phyloP scores from a whole-genome alignment of 495 filamentous ascomycete species.

The Venustampulla echinocandica region DNA sequence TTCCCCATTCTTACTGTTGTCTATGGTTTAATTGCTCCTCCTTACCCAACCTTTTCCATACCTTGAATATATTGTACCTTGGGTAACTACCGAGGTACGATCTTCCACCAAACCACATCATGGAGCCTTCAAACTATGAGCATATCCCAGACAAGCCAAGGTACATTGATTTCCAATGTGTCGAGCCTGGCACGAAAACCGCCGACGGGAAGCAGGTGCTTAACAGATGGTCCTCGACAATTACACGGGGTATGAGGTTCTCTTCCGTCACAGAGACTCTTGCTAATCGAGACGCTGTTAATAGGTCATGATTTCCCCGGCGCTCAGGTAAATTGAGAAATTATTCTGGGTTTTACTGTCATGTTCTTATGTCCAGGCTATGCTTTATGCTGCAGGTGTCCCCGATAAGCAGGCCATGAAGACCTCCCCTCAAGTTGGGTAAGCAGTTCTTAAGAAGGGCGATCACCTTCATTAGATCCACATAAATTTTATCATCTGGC shows the following conservation, averaged over 20 bases:
- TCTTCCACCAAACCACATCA: slow-evolving; percentile 5
- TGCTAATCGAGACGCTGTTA: too few relatives aligned
- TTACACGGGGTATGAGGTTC: slow-evolving; percentile 41
- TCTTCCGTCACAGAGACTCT: neutral
- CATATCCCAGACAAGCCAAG: slow-evolving; percentile 41
- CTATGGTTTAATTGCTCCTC: too few relatives aligned
- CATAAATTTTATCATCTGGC: neutral
- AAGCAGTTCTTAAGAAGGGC: slow-evolving; percentile 1
- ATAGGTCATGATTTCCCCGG: slow-evolving; percentile 83
- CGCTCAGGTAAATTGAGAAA: slow-evolving; percentile 56
- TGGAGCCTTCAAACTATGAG: slow-evolving; percentile 20
- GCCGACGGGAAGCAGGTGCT: slow-evolving; percentile 54
- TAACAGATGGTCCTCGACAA: slow-evolving; percentile 62
- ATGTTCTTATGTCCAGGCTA: slow-evolving; percentile 49
- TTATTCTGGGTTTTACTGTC: slow-evolving; percentile 10
- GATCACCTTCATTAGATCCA: neutral
- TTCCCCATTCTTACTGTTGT: too few relatives aligned
- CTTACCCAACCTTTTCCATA: too few relatives aligned
- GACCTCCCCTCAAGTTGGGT: slow-evolving; percentile 80
- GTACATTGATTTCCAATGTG: slow-evolving; percentile 53
- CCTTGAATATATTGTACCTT: too few relatives aligned
- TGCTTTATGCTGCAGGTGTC: slow-evolving; percentile 92
- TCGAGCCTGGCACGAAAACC: slow-evolving; percentile 43
- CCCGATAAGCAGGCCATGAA: slow-evolving; percentile 80
- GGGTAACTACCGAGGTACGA: too few relatives aligned